These are phyloP conservation scores for Ilyonectria robusta DNA, from an alignment of 2,329 filamentous ascomycete species.

Conservation along the genomic window DNA sequence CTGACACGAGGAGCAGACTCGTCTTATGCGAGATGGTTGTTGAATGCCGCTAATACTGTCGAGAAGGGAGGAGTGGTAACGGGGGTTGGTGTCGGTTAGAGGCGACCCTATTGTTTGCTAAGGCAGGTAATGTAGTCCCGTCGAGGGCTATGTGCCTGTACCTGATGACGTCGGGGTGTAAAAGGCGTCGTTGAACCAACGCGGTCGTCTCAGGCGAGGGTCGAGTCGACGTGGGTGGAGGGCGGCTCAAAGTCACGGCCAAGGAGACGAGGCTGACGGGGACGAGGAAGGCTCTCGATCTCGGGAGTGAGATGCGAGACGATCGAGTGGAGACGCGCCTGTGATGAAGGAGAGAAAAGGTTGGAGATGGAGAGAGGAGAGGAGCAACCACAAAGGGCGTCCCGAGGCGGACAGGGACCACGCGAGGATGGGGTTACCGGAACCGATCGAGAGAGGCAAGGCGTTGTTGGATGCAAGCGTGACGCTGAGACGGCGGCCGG, in stretches of 20 bases:
- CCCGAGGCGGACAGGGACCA: slow-evolving; percentile 9
- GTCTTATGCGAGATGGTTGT: slow-evolving; percentile 16
- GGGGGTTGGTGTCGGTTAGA: background rate
- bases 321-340: slow-evolving; percentile 14
- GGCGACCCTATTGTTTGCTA: background rate
- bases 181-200: background rate
- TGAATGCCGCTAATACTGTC: slow-evolving; percentile 16
- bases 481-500: slow-evolving; percentile 26
- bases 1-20: slow-evolving; percentile 29
- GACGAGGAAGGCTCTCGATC: slow-evolving; percentile 19
- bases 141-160: slow-evolving; percentile 9
- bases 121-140: slow-evolving; percentile 1
- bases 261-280: slow-evolving; percentile 25
- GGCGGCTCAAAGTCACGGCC: slow-evolving; percentile 13
- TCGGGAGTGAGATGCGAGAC: slow-evolving; percentile 3
- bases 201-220: slow-evolving; percentile 15
- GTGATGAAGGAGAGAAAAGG: slow-evolving; percentile 7
- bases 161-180: slow-evolving; percentile 2
- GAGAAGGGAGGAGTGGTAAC: background rate
- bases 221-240: slow-evolving; percentile 13
- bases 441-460: slow-evolving; percentile 21
- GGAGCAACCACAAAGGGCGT: slow-evolving; percentile 14
- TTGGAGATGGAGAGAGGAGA: background rate
- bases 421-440: slow-evolving; percentile 7
- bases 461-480: slow-evolving; percentile 24